Evolutionary conservation across 371 early-diverging fungal species (phyloP).

Genomic region (Mortierella sp.): DNA sequence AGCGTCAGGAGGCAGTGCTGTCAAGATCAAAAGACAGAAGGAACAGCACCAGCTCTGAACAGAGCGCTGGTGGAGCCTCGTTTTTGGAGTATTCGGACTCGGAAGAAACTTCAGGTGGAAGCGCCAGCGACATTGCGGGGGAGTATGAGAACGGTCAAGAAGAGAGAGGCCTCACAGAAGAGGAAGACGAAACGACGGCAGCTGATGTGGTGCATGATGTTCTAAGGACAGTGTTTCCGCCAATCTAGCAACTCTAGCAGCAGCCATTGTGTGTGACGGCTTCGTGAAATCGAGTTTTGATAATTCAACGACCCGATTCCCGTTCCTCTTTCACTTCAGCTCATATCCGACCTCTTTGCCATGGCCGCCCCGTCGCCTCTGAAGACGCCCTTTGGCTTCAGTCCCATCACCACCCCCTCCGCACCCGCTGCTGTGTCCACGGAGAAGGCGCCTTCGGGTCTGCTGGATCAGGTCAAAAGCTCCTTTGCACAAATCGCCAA

Average conservation of each 20-base stretch:
- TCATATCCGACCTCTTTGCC: background rate
- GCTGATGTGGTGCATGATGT: slow-evolving; percentile 38
- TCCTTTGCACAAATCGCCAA: slow-evolving; percentile 26
- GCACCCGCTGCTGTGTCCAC: slow-evolving; percentile 11
- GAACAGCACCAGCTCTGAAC: slow-evolving; percentile 17
- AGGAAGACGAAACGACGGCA: slow-evolving; percentile 18
- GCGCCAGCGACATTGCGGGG: background rate
- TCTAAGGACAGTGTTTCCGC: slow-evolving; percentile 30
- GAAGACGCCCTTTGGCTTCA: slow-evolving; percentile 42
- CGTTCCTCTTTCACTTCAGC: background rate
- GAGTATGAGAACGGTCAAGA: background rate
- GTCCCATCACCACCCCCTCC: slow-evolving; percentile 22
- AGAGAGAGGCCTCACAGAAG: too few relatives aligned
- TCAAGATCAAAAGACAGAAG: slow-evolving; percentile 2
- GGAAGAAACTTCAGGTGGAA: slow-evolving; percentile 5
- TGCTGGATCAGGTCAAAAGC: slow-evolving; percentile 28
- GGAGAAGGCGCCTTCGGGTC: slow-evolving; percentile 25
- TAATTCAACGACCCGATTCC: too few relatives aligned
- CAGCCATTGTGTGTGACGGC: too few relatives aligned
- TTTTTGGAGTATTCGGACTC: slow-evolving; percentile 31
- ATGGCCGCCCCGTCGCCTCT: slow-evolving; percentile 28
- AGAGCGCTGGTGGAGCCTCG: slow-evolving; percentile 22
- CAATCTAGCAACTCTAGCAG: slow-evolving; percentile 24
- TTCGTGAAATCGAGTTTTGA: too few relatives aligned
- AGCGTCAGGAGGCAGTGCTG: background rate